These are phyloP conservation scores for Globisporangium cystogenes DNA, from an alignment of 352 stramenopile species.

Conservation along the genomic window DNA sequence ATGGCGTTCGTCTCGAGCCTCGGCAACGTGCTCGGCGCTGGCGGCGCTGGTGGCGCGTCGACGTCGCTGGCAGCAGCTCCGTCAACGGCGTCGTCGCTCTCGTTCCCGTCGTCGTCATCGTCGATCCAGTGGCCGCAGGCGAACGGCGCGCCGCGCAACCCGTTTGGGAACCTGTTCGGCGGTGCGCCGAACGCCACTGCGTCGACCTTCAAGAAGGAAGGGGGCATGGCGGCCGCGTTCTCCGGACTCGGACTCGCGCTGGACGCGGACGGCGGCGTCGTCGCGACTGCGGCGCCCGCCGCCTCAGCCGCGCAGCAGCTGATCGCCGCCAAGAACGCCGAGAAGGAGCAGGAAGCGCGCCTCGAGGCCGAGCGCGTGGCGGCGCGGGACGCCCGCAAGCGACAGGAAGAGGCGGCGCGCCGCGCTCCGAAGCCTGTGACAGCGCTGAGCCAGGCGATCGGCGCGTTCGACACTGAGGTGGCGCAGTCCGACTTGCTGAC, in stretches of 20 bases:
- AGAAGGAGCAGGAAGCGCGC: conserved; percentile 27
- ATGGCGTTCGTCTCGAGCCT: conserved; percentile 38
- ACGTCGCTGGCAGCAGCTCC: background rate
- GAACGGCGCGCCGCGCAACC: conserved; percentile 14
- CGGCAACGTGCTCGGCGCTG: conserved; percentile 20
- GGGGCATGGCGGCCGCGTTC: conserved; percentile 48
- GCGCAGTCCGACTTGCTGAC: conserved; percentile 26
- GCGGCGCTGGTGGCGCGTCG: conserved; percentile 3
- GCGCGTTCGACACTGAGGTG: conserved; percentile 51
- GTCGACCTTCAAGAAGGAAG: conserved; percentile 1
- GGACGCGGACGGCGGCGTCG: conserved; percentile 18
- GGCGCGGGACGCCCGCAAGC: conserved; percentile 19
- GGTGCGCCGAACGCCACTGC: conserved; percentile 4
- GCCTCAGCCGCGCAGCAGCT: conserved; percentile 42
- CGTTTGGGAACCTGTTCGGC: conserved; percentile 23
- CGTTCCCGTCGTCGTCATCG: background rate
- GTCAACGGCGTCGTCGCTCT: background rate
- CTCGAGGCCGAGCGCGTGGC: conserved; percentile 16
- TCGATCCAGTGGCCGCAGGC: conserved; percentile 13
- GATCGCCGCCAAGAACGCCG: conserved; percentile 37
- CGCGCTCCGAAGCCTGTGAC: conserved; percentile 24
- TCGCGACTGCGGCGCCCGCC: conserved; percentile 2
- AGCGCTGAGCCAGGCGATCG: conserved; percentile 56
- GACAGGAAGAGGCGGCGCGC: conserved; percentile 21
- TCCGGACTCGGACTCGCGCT: conserved; percentile 47